Evolutionary conservation across 768 basidiomycete species (phyloP), one percentile per base, ranked within the genome.

Genomic region (Russula abietina): DNA sequence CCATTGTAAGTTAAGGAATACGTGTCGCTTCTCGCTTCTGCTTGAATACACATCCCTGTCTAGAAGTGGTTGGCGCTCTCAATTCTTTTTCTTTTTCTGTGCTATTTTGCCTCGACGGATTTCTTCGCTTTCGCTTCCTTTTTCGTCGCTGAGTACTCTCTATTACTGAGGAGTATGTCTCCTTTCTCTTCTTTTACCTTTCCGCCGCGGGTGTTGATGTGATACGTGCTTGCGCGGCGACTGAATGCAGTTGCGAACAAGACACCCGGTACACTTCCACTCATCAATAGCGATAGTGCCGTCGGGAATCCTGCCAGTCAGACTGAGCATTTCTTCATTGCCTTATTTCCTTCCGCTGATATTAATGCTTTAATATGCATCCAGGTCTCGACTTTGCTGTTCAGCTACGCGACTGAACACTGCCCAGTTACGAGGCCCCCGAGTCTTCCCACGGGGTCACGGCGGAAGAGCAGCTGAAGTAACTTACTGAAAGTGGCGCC

Each of bases 221-320:
- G n/a, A 16, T 39, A 16, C 38, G 16, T n/a, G 10, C 62, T 57
- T 26, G 55, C n/a, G n/a, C 24, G 36, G 50, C 7, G 19, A 53
- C 55, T 10, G n/a, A 10, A 46, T 60, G 22, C 52, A 81, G 80
- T 83, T 10, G 66, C 69, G 6, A 62, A 63, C 33, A 80, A 79
- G 55, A 71, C 75, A 12, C 66, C 74, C 7, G 61, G 72, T 49
- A 71, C 75, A n/a, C 68, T 77, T 24, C 69, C 81, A 17, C 71
- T 87, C 36, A 74, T 83, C 38, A 69, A 74, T 30, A 73, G 73
- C 33, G 76, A 83, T 60, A 79, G 80, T 36, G 80, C 82, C 26
- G 82, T 80, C 7, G 85, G 79, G 0, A 86, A 88, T 68, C 86
- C 86, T 19, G 81, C 85, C 2, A 84, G 80, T 80, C 61, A 53